These are phyloP conservation scores for Populus alba DNA, from an alignment of 345 rosid genomes.

Conservation along the genomic window DNA sequence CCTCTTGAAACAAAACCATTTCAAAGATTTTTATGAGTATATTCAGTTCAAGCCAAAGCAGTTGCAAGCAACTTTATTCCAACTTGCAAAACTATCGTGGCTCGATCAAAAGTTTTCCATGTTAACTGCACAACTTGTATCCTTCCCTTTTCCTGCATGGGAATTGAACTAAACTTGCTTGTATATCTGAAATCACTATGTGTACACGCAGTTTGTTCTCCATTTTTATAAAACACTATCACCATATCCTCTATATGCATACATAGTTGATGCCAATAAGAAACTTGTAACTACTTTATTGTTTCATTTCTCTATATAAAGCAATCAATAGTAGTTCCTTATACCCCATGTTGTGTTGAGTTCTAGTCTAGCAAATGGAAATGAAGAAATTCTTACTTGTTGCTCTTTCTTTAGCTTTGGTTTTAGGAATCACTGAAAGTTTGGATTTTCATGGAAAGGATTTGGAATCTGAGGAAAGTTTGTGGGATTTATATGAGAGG, in stretches of 20 bases:
- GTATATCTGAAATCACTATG: background rate
- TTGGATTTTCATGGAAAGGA: slow-evolving; percentile 71
- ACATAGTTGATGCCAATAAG: slow-evolving; percentile 43
- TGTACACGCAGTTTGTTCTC: slow-evolving; percentile 7
- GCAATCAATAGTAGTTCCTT: background rate
- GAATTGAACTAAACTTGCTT: slow-evolving; percentile 1
- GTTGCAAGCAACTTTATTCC: slow-evolving; percentile 15
- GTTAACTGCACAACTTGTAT: background rate
- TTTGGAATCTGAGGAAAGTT: slow-evolving; percentile 54
- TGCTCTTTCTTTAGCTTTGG: slow-evolving; percentile 39
- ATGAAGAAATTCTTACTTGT: slow-evolving; percentile 33
- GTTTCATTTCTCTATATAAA: slow-evolving; percentile 30
- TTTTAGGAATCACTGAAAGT: slow-evolving; percentile 42
- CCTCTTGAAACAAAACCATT: background rate
- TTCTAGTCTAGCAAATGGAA: background rate
- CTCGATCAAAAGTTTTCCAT: slow-evolving; percentile 2
- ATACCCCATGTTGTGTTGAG: background rate
- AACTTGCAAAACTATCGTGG: slow-evolving; percentile 25
- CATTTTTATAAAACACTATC: slow-evolving; percentile 17
- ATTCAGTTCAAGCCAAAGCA: slow-evolving; percentile 35
- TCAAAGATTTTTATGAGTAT: background rate
- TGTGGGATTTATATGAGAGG: slow-evolving; percentile 77
- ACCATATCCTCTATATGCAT: slow-evolving; percentile 1
- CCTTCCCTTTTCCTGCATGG: background rate
- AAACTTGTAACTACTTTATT: slow-evolving; percentile 40